Percentiles rank a stretch among this genome's conserved stretches.
phyloP scores from a whole-genome alignment of 2,329 filamentous ascomycete genomes.

The Curvularia verruculosa region DNA sequence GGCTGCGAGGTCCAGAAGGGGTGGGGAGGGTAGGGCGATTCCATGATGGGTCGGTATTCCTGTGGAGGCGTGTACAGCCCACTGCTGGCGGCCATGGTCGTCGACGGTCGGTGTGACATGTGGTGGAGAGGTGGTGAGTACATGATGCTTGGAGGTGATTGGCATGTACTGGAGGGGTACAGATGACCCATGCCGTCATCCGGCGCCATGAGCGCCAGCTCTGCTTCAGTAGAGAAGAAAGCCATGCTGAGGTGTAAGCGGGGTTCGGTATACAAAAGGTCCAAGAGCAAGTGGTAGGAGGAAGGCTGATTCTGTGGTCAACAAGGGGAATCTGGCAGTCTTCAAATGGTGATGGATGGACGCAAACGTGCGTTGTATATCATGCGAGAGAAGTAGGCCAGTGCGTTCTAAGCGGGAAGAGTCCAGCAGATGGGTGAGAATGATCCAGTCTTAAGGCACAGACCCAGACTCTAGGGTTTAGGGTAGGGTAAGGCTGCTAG shows the following conservation, averaged over 20 bases:
- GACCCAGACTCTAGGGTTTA: conserved; percentile 36
- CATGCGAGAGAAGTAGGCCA: conserved; percentile 36
- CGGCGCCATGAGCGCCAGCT: conserved; percentile 45
- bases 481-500: conserved; percentile 39
- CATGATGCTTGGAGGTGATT: conserved; percentile 48
- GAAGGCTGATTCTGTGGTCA: conserved; percentile 11
- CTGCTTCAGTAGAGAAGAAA: conserved; percentile 46
- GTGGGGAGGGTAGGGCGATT: conserved; percentile 44
- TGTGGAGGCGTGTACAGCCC: conserved; percentile 39
- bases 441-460: conserved; percentile 40
- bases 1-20: conserved; percentile 41
- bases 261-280: neutral
- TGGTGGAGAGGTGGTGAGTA: conserved; percentile 47
- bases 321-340: conserved; percentile 19
- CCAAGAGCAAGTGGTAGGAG: conserved; percentile 14
- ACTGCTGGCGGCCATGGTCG: conserved; percentile 32
- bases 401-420: conserved; percentile 37
- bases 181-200: conserved; percentile 44
- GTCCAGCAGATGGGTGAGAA: conserved; percentile 35
- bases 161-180: conserved; percentile 46
- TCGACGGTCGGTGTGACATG: conserved; percentile 34
- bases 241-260: conserved; percentile 36
- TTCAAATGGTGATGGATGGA: conserved; percentile 26
- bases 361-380: conserved; percentile 39
- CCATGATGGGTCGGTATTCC: conserved; percentile 39